Evolutionary conservation across 2,329 filamentous ascomycete genomes (phyloP), one percentile per base, ranked within the genome.

Genomic region (Penicillium sp.): DNA sequence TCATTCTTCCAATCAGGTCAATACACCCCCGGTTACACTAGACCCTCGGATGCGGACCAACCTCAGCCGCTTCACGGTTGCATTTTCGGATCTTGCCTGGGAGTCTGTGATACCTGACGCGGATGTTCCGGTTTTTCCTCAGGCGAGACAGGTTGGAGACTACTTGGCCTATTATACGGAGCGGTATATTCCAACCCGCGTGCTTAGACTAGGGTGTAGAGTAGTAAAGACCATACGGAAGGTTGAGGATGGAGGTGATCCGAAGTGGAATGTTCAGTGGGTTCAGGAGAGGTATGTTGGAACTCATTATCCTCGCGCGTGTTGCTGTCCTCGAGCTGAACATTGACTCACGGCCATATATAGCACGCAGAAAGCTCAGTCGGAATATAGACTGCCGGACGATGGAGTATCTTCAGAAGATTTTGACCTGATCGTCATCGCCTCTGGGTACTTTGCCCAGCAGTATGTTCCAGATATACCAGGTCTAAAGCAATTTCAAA

Each of bases 401-500:
- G 41, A 59, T 27, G 43, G 59, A n/a, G 39, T 64, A 1, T 38
- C 50, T 3, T 65, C 62, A 0, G 70, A 73, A 50, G 48, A 61
- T 4, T 94, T 91, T 63, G 88, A 94, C 70, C 82, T 87, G 60
- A 75, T 95, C 2, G 70, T 95, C 5, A 79, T 94, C 1, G 84
- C 88, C 0, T 88, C 88, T 1, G 91, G 91, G 0, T 93, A 90
- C 76, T 94, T 94, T 70, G 85, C 88, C 3, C 80, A 80, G 36
- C 84, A 82, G 0, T 72, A 82, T 31, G 75, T 84, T 9, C 84
- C 86, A 0, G 72, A 79, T 1, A 72, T 78, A 55, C 74, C 54
- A 62, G 72, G 48, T 23, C 63, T 68, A 27, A 68, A 62, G 16
- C 57, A 68, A 3, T 68, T 74, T 0, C 63, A 69, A 0, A 70